Conservation (phyloP, 352 stramenopile species). For the Phytophthora parvispora region DNA sequence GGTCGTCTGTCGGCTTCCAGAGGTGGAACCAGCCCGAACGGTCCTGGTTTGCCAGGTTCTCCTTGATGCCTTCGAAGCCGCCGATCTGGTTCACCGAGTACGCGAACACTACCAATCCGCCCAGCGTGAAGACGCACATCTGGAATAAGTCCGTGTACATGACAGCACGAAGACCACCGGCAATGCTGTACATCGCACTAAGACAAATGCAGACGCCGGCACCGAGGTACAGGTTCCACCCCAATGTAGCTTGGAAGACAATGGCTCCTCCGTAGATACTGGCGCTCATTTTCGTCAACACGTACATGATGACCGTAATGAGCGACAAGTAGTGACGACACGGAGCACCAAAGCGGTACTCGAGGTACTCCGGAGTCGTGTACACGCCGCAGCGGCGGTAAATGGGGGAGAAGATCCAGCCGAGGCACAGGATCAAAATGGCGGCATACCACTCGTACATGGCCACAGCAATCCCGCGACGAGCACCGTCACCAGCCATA, state of each 20-base stretch:
- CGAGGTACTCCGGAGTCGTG: slow-evolving; percentile 63
- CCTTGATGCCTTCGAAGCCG: slow-evolving; percentile 58
- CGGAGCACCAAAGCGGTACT: slow-evolving; percentile 56
- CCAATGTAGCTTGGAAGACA: slow-evolving; percentile 67
- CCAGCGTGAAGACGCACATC: slow-evolving; percentile 72
- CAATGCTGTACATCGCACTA: slow-evolving; percentile 69
- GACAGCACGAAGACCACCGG: slow-evolving; percentile 66
- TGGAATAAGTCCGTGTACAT: slow-evolving; percentile 84
- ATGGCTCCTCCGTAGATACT: slow-evolving; percentile 77
- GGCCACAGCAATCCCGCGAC: slow-evolving; percentile 63
- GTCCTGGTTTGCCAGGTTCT: slow-evolving; percentile 54
- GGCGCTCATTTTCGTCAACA: slow-evolving; percentile 75
- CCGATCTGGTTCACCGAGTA: slow-evolving; percentile 68
- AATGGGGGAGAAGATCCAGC: slow-evolving; percentile 73
- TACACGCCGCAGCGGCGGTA: slow-evolving; percentile 69
- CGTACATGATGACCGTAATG: slow-evolving; percentile 72
- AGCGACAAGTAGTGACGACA: slow-evolving; percentile 72
- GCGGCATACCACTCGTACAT: slow-evolving; percentile 78
- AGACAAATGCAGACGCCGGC: slow-evolving; percentile 61
- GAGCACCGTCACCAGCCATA: slow-evolving; percentile 71
- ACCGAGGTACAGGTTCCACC: slow-evolving; percentile 68
- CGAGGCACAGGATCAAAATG: slow-evolving; percentile 64
- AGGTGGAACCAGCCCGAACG: slow-evolving; percentile 61
- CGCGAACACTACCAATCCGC: slow-evolving; percentile 65
- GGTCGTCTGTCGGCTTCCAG: slow-evolving; percentile 60